These are phyloP conservation scores for Tephrocybe sp. DNA, from an alignment of 768 basidiomycete species.

Conservation along the genomic window DNA sequence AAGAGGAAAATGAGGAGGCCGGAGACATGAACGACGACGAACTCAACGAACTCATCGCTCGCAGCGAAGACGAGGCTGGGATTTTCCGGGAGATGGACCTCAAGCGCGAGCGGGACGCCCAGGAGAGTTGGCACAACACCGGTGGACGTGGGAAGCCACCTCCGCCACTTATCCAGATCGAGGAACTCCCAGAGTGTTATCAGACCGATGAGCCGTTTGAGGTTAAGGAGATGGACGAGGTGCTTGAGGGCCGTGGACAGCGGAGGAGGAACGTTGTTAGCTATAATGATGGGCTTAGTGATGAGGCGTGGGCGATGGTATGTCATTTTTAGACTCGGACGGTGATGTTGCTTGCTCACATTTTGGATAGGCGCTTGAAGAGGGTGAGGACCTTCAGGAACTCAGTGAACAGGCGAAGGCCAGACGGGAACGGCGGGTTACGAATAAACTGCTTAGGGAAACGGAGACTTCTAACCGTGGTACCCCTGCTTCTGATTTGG, in stretches of 20 bases:
- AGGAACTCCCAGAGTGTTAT: slow-evolving; percentile 92
- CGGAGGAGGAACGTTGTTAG: slow-evolving; percentile 80
- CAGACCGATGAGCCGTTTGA: slow-evolving; percentile 81
- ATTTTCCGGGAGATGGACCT: slow-evolving; percentile 84
- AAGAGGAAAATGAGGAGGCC: slow-evolving; percentile 86
- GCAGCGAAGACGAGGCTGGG: slow-evolving; percentile 72
- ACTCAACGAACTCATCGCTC: slow-evolving; percentile 88
- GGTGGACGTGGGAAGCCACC: slow-evolving; percentile 82
- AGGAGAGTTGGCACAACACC: slow-evolving; percentile 64
- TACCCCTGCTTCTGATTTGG: slow-evolving; percentile 63
- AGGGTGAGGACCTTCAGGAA: slow-evolving; percentile 78
- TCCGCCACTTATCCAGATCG: slow-evolving; percentile 72
- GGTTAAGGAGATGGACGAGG: slow-evolving; percentile 54
- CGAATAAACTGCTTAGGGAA: slow-evolving; percentile 58
- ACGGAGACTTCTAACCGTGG: slow-evolving; percentile 58
- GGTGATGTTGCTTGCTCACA: neutral
- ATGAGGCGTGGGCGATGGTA: slow-evolving; percentile 91
- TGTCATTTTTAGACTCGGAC: slow-evolving; percentile 19
- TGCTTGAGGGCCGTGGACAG: slow-evolving; percentile 80
- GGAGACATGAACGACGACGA: slow-evolving; percentile 95
- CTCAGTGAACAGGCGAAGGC: slow-evolving; percentile 62
- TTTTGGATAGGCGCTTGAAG: slow-evolving; percentile 63
- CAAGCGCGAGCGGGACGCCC: slow-evolving; percentile 66
- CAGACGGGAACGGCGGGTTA: slow-evolving; percentile 60
- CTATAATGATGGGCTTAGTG: slow-evolving; percentile 92